A percentile compares a stretch with the other conserved stretches of the same genome.
These are phyloP conservation scores for Glebionis coronaria DNA, from an alignment of 129 eudicot genomes.

Conservation along the genomic window DNA sequence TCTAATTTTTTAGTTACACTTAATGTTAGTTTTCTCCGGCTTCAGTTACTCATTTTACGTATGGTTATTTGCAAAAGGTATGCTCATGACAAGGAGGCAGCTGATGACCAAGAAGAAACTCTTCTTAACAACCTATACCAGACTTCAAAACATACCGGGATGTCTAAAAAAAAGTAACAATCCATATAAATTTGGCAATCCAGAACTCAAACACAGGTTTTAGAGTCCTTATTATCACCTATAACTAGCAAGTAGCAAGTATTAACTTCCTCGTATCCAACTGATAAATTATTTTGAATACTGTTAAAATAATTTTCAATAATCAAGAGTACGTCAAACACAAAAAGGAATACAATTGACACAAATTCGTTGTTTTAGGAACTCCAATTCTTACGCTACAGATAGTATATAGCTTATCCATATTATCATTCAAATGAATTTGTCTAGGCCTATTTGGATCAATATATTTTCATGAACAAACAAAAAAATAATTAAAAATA, in stretches of 20 bases:
- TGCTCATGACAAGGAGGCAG: constrained; percentile 61
- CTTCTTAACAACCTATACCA: constrained; percentile 3
- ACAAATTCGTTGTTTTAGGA: background rate
- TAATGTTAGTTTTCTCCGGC: background rate
- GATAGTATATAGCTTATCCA: background rate
- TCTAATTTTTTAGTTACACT: too few relatives aligned
- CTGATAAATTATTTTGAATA: background rate
- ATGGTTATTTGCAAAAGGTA: constrained; percentile 34
- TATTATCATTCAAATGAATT: too few relatives aligned
- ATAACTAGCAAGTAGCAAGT: constrained; percentile 1
- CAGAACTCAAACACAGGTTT: background rate
- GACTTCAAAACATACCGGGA: background rate
- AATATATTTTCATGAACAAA: too few relatives aligned
- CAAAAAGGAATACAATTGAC: background rate
- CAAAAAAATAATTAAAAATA: constrained; percentile 6
- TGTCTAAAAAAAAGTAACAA: background rate
- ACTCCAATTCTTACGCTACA: background rate
- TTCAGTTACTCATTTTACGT: background rate
- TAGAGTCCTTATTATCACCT: background rate
- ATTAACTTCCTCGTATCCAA: constrained; percentile 1
- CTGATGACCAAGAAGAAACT: constrained; percentile 65
- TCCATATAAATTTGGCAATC: background rate
- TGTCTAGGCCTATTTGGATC: too few relatives aligned
- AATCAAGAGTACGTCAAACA: background rate
- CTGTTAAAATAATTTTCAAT: background rate